phyloP scores from a whole-genome alignment of 106 monocot species.

The Phalaenopsis aphrodite region DNA sequence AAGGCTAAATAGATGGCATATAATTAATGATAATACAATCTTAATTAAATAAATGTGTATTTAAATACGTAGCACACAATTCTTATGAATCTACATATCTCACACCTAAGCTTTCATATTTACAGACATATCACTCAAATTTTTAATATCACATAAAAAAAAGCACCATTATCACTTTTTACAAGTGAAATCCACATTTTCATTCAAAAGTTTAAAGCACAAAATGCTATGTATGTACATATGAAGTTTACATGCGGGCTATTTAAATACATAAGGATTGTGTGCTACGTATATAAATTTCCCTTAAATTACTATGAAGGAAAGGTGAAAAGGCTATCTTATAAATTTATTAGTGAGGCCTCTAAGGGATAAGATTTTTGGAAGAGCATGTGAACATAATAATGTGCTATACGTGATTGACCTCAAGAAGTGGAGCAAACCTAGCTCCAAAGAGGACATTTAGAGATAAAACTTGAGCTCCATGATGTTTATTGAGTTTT shows the following conservation, averaged over 20 bases:
- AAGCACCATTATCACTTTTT: no score
- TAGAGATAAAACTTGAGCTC: not conserved
- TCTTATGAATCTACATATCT: no score
- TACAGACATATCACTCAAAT: no score
- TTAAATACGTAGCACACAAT: no score
- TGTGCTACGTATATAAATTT: no score
- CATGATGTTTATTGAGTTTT: not conserved
- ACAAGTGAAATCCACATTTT: no score
- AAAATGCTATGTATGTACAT: no score
- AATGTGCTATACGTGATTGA: not conserved
- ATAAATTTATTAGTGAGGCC: not conserved
- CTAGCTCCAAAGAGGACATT: not conserved
- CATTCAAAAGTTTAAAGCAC: no score
- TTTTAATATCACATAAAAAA: no score
- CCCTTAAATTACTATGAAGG: not conserved
- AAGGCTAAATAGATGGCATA: not conserved
- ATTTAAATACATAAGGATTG: no score
- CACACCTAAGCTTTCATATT: no score
- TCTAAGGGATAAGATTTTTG: not conserved
- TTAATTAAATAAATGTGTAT: not conserved
- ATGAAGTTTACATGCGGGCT: no score
- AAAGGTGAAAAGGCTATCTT: not conserved
- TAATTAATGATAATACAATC: slow-evolving; percentile 1
- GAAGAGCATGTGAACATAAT: not conserved
- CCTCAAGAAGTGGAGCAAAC: not conserved